Conservation (phyloP, 169 alveolate species). For the Cystoisospora suis region DNA sequence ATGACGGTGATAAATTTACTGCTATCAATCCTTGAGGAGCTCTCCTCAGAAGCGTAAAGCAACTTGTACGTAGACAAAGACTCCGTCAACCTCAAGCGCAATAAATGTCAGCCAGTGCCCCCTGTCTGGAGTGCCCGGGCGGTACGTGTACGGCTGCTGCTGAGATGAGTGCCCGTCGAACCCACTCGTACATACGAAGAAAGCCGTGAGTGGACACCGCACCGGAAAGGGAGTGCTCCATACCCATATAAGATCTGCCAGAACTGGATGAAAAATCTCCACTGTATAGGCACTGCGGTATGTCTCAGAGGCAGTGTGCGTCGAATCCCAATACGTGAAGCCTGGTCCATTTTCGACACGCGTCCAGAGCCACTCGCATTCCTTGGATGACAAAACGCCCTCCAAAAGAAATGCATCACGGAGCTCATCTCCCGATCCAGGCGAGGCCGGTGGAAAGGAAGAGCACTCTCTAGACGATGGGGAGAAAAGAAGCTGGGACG, state of each 20-base stretch:
- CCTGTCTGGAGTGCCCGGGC: not conserved
- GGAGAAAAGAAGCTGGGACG: not conserved
- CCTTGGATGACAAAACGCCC: conserved; percentile 34
- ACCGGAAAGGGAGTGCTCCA: not conserved
- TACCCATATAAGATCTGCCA: conserved; percentile 56
- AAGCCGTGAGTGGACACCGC: not conserved
- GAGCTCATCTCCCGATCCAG: not conserved
- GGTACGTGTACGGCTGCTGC: not conserved
- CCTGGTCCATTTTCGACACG: conserved; percentile 42
- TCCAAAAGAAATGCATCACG: conserved; percentile 46
- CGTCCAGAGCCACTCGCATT: conserved; percentile 47
- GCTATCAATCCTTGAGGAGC: too few relatives aligned
- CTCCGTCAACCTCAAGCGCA: not conserved
- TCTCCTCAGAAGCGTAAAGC: not conserved
- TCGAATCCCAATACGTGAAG: conserved; percentile 53
- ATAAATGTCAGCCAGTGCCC: not conserved
- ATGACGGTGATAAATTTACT: too few relatives aligned
- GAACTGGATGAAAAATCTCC: conserved; percentile 52
- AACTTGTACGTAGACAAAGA: too few relatives aligned
- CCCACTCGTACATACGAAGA: not conserved
- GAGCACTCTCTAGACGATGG: not conserved
- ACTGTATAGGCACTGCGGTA: conserved; percentile 54
- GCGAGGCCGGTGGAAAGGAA: not conserved
- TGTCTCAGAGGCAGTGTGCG: not conserved
- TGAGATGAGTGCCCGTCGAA: not conserved